Evolutionary conservation across 352 stramenopile genomes (phyloP).

Genomic region (Phytophthora fragariaefolia): DNA sequence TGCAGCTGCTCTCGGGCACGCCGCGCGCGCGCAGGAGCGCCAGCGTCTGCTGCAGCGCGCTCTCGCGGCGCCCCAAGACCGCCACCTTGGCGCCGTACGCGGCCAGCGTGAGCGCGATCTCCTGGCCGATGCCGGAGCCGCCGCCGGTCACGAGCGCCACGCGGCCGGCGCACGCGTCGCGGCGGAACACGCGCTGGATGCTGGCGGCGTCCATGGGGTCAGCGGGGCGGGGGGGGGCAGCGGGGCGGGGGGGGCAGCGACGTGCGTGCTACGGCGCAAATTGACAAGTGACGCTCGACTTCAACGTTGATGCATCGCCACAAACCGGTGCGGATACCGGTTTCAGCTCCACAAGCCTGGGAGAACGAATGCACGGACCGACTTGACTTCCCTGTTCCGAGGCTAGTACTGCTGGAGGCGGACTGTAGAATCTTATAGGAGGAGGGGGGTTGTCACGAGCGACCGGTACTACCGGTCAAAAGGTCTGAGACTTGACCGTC

Average conservation of each 20-base stretch:
- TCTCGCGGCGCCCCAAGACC: slow-evolving; percentile 93
- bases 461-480: too few relatives aligned
- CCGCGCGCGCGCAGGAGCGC: slow-evolving; percentile 52
- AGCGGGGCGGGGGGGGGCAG: background rate
- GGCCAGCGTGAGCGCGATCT: slow-evolving; percentile 92
- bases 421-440: too few relatives aligned
- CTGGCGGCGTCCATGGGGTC: slow-evolving; percentile 66
- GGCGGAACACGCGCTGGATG: slow-evolving; percentile 63
- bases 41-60: slow-evolving; percentile 90
- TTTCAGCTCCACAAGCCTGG: too few relatives aligned
- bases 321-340: too few relatives aligned
- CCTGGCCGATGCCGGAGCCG: slow-evolving; percentile 94
- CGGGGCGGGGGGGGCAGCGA: background rate
- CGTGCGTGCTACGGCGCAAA: background rate
- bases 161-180: slow-evolving; percentile 55
- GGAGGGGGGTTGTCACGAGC: too few relatives aligned
- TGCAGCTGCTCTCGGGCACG: slow-evolving; percentile 38
- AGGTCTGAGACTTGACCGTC: too few relatives aligned
- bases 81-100: slow-evolving; percentile 93
- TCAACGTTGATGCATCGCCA: too few relatives aligned
- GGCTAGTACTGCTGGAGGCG: too few relatives aligned
- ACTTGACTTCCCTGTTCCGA: too few relatives aligned
- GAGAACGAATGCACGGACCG: too few relatives aligned
- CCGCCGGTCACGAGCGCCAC: slow-evolving; percentile 95
- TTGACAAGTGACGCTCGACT: background rate